phyloP scores from a whole-genome alignment of 768 basidiomycete genomes.

The Termitomyces sp. region DNA sequence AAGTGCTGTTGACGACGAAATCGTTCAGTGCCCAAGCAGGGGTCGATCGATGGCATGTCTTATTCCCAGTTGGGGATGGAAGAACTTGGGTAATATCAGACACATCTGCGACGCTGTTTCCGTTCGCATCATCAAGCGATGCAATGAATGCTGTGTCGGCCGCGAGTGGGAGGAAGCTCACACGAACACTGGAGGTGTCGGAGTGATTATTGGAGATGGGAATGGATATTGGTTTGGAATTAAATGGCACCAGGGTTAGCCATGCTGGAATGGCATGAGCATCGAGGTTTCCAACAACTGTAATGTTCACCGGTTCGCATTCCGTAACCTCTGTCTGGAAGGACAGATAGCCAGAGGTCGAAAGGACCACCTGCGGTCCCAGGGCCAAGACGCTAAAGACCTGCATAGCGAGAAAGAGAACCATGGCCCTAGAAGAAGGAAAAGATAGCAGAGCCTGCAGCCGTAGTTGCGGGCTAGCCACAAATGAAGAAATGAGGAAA shows the following conservation, averaged over 20 bases:
- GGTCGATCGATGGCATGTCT: constrained; percentile 38
- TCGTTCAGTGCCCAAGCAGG: constrained; percentile 9
- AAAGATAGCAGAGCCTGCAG: constrained; percentile 18
- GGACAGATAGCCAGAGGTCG: constrained; percentile 28
- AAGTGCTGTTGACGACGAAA: constrained; percentile 28
- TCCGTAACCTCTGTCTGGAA: constrained; percentile 45
- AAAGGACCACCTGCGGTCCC: constrained; percentile 39
- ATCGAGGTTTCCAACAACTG: constrained; percentile 38
- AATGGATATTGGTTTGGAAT: constrained; percentile 45
- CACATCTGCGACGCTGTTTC: constrained; percentile 34
- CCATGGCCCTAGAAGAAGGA: constrained; percentile 19
- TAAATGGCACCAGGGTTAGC: constrained; percentile 52
- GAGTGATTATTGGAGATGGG: constrained; percentile 35
- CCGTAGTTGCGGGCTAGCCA: constrained; percentile 34
- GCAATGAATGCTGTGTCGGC: constrained; percentile 51
- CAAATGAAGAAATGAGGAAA: constrained; percentile 21
- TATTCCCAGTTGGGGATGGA: constrained; percentile 32
- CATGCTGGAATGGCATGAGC: constrained; percentile 33
- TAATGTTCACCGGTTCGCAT: constrained; percentile 47
- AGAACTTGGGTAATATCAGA: constrained; percentile 48
- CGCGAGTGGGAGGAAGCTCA: constrained; percentile 50
- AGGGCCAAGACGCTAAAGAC: constrained; percentile 29
- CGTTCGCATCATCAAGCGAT: constrained; percentile 45
- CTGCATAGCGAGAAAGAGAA: constrained; percentile 23
- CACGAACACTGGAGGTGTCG: constrained; percentile 36